A percentile compares a stretch with the other conserved stretches of the same genome.
phyloP scores from a whole-genome alignment of 768 basidiomycete genomes.

The Russula virescens region DNA sequence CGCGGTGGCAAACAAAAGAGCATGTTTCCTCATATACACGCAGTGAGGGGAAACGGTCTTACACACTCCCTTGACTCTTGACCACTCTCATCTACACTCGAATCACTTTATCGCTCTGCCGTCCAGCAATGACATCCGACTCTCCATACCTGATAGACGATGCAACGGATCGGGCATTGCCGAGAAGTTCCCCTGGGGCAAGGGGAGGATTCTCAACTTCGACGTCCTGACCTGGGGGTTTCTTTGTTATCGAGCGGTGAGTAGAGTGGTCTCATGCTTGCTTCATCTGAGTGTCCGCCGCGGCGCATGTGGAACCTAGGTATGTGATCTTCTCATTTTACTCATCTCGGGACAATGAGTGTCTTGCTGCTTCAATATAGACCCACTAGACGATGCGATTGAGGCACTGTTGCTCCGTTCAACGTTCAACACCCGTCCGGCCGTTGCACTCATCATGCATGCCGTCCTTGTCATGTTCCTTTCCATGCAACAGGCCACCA shows the following conservation, averaged over 20 bases:
- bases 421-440: too few relatives aligned
- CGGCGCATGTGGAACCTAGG: not conserved
- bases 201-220: too few relatives aligned
- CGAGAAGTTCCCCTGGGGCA: not conserved
- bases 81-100: conserved; percentile 5
- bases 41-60: not conserved
- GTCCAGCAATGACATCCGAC: not conserved
- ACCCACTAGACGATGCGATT: too few relatives aligned
- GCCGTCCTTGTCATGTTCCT: too few relatives aligned
- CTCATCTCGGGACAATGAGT: conserved; percentile 2
- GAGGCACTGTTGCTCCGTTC: too few relatives aligned
- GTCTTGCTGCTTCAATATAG: not conserved
- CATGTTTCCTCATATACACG: conserved; percentile 7
- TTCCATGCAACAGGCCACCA: not conserved
- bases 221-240: not conserved
- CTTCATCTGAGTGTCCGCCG: not conserved
- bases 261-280: not conserved
- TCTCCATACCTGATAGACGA: not conserved
- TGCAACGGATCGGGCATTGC: not conserved
- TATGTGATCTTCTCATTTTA: conserved; percentile 1
- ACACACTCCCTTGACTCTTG: not conserved
- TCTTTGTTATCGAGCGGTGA: not conserved
- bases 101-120: not conserved
- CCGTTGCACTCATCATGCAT: too few relatives aligned
- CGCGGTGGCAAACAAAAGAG: conserved; percentile 11